Evolutionary conservation across 345 rosid species (phyloP).

Genomic region (Erucastrum elatum): DNA sequence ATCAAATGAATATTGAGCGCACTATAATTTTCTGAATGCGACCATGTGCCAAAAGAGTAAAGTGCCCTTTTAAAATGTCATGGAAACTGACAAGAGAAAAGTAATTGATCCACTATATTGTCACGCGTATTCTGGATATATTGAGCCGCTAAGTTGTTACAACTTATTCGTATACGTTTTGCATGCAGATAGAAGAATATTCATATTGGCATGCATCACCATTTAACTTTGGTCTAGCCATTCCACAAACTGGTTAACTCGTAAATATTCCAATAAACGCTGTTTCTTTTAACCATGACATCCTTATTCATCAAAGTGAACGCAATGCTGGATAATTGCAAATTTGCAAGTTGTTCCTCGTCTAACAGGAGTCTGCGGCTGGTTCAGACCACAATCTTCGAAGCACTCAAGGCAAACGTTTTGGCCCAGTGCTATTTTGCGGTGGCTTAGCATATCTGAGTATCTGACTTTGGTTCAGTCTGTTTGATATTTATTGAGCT

Average conservation of each 20-base stretch:
- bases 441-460: conserved; percentile 31
- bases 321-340: not conserved
- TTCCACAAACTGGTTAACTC: not conserved
- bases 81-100: no score
- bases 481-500: not conserved
- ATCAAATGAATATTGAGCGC: not conserved
- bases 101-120: no score
- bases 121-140: not conserved
- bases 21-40: not conserved
- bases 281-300: not conserved
- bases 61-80: not conserved
- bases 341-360: not conserved
- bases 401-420: not conserved
- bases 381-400: conserved; percentile 5
- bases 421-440: conserved; percentile 33
- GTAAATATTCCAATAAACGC: not conserved
- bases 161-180: not conserved
- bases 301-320: not conserved
- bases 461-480: conserved; percentile 16
- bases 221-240: not conserved
- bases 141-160: not conserved
- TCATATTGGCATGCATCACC: not conserved
- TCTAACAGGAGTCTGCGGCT: not conserved
- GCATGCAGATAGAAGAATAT: not conserved
- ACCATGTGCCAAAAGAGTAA: not conserved